Evolutionary conservation across 2,329 filamentous ascomycete genomes (phyloP).

Genomic region (Pyrenophora graminea): DNA sequence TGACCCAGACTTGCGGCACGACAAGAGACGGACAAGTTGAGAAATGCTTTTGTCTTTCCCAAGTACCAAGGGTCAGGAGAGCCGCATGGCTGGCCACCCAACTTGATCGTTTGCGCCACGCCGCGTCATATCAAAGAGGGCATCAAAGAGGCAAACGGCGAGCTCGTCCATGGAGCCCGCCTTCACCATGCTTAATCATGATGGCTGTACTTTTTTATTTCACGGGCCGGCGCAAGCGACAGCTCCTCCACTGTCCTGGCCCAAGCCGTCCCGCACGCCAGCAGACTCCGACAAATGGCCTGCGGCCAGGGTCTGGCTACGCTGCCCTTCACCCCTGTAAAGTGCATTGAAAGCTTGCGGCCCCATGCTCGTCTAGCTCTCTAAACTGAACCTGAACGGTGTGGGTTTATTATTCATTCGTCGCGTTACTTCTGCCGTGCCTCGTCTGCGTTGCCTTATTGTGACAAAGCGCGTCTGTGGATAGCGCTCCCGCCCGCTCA

Average conservation of each 20-base stretch:
- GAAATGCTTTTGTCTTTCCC: conserved; percentile 27
- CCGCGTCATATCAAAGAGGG: conserved; percentile 1
- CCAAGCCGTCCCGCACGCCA: conserved; percentile 48
- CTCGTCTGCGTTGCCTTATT: conserved; percentile 46
- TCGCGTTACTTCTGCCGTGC: conserved; percentile 46
- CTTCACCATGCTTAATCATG: conserved; percentile 19
- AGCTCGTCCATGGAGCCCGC: conserved; percentile 10
- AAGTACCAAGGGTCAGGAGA: conserved; percentile 37
- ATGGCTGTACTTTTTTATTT: conserved; percentile 20
- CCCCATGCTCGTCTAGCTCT: conserved; percentile 39
- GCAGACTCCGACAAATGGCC: conserved; percentile 41
- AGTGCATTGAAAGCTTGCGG: conserved; percentile 39
- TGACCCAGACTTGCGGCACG: conserved; percentile 18
- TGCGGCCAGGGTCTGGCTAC: conserved; percentile 41
- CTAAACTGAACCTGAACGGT: conserved; percentile 42
- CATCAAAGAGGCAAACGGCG: conserved; percentile 9
- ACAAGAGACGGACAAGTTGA: no score
- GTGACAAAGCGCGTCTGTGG: conserved; percentile 42
- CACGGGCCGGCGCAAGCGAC: conserved; percentile 45
- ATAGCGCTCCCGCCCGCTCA: conserved; percentile 44
- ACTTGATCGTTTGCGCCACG: conserved; percentile 12
- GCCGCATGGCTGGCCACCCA: conserved; percentile 34
- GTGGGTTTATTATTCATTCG: conserved; percentile 44
- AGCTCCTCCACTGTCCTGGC: conserved; percentile 42
- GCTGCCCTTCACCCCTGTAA: conserved; percentile 39